A percentile compares a stretch with the other conserved stretches of the same genome.
Evolutionary conservation across 768 basidiomycete species (phyloP).

Genomic region (Lanmaoa pseudosensibilis): DNA sequence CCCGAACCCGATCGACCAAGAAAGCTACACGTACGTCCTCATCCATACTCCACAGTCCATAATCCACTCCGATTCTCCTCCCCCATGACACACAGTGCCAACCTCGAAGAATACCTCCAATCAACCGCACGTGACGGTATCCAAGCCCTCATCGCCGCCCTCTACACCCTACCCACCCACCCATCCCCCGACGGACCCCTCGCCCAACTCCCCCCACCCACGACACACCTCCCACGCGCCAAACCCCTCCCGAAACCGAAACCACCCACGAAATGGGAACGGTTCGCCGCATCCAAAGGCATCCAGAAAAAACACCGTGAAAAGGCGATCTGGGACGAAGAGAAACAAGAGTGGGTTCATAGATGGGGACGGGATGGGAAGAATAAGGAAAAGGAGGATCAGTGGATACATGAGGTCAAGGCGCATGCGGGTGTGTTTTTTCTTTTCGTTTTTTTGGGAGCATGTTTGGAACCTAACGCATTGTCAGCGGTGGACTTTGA

Average conservation of each 20-base stretch:
- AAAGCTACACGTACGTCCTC: slow-evolving; percentile 72
- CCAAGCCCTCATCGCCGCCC: slow-evolving; percentile 74
- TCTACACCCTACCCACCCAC: slow-evolving; percentile 80
- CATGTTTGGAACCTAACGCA: not conserved
- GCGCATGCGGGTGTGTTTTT: slow-evolving; percentile 69
- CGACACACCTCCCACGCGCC: slow-evolving; percentile 77
- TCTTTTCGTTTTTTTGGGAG: not conserved
- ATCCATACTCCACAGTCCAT: not conserved
- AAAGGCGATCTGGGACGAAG: slow-evolving; percentile 90
- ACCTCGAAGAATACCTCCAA: slow-evolving; percentile 80
- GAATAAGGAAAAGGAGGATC: slow-evolving; percentile 81
- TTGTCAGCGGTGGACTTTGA: slow-evolving; percentile 72
- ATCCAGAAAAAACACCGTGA: slow-evolving; percentile 80
- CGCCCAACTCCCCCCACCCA: slow-evolving; percentile 76
- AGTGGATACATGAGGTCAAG: slow-evolving; percentile 93
- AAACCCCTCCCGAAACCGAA: slow-evolving; percentile 94
- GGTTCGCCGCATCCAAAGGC: slow-evolving; percentile 91
- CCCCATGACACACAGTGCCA: slow-evolving; percentile 44
- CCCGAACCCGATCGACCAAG: slow-evolving; percentile 80
- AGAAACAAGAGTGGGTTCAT: slow-evolving; percentile 87
- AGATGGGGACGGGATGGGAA: slow-evolving; percentile 89
- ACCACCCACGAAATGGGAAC: slow-evolving; percentile 94
- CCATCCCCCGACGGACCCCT: slow-evolving; percentile 79
- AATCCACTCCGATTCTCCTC: not conserved
- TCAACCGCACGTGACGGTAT: slow-evolving; percentile 77